phyloP scores from a whole-genome alignment of 805 yeast species.

The Hermanozyma aechmeae region DNA sequence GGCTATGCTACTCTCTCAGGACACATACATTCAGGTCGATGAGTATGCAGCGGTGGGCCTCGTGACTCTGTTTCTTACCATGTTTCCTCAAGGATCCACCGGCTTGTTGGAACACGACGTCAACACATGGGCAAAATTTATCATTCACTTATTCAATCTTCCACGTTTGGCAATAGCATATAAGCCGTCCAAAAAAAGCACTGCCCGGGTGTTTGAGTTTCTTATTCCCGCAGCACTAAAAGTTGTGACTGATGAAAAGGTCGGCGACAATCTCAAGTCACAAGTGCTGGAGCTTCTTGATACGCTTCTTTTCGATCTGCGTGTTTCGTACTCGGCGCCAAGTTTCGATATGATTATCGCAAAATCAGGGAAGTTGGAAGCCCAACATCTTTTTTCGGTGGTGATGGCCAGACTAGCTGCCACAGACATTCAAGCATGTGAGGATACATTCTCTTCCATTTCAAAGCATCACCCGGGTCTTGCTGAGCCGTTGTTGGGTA shows the following conservation, averaged over 20 bases:
- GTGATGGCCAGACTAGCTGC: constrained; percentile 20
- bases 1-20: constrained; percentile 11
- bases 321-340: constrained; percentile 3
- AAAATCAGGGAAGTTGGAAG: constrained; percentile 1
- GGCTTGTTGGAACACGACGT: background rate
- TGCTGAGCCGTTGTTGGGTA: constrained; percentile 34
- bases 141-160: constrained; percentile 15
- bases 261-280: background rate
- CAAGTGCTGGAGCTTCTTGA: constrained; percentile 1
- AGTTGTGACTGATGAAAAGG: background rate
- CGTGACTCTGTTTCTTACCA: constrained; percentile 11
- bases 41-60: constrained; percentile 20
- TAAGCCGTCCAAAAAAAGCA: constrained; percentile 20
- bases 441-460: constrained; percentile 38
- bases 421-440: constrained; percentile 33
- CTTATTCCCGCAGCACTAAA: constrained; percentile 8
- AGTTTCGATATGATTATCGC: background rate
- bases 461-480: constrained; percentile 20
- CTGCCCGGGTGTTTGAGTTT: constrained; percentile 17
- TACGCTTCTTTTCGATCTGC: constrained; percentile 3
- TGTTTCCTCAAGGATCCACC: constrained; percentile 1
- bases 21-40: constrained; percentile 22
- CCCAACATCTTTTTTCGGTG: constrained; percentile 13
- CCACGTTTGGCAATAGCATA: constrained; percentile 14
- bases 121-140: constrained; percentile 15